Percentiles rank a stretch among this genome's conserved stretches.
Evolutionary conservation across 495 filamentous ascomycete genomes (phyloP).

Genomic region (Pyrenula aspistea): DNA sequence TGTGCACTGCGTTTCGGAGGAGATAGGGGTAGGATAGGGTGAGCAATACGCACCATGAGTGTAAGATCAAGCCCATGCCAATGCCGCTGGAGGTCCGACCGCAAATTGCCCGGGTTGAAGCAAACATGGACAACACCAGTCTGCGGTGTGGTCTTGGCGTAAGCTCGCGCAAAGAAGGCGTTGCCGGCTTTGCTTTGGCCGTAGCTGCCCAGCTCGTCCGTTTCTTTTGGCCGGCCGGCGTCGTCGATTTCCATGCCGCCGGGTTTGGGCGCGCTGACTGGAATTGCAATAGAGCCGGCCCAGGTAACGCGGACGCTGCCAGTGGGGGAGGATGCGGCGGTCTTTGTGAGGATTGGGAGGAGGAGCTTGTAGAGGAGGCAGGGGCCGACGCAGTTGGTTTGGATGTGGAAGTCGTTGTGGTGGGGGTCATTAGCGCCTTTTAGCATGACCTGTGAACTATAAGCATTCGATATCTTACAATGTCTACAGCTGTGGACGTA

Average conservation of each 20-base stretch:
- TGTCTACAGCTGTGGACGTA: not conserved
- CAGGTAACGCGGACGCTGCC: conserved; percentile 27
- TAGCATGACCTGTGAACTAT: no score
- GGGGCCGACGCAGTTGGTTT: conserved; percentile 35
- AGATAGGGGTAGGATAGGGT: conserved; percentile 31
- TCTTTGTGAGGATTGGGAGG: conserved; percentile 25
- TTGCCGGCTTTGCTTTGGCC: conserved; percentile 27
- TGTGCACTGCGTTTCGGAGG: conserved; percentile 15
- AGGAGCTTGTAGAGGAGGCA: conserved; percentile 35
- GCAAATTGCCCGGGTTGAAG: not conserved
- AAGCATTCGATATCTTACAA: no score
- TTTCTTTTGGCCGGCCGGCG: not conserved
- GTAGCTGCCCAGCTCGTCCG: conserved; percentile 21
- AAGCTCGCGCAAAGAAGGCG: conserved; percentile 24
- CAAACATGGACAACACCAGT: conserved; percentile 17
- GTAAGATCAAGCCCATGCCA: not conserved
- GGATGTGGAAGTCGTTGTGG: conserved; percentile 33
- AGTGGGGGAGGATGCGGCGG: conserved; percentile 14
- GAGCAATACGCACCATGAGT: conserved; percentile 25
- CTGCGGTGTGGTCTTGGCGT: conserved; percentile 15
- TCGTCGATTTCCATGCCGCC: not conserved
- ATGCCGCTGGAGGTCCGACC: not conserved
- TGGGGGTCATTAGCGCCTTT: no score
- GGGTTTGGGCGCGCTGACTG: not conserved
- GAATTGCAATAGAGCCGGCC: conserved; percentile 17